Base-by-base conservation (phyloP, 2,329 filamentous ascomycete species). In the Samsoniella hepiali region DNA sequence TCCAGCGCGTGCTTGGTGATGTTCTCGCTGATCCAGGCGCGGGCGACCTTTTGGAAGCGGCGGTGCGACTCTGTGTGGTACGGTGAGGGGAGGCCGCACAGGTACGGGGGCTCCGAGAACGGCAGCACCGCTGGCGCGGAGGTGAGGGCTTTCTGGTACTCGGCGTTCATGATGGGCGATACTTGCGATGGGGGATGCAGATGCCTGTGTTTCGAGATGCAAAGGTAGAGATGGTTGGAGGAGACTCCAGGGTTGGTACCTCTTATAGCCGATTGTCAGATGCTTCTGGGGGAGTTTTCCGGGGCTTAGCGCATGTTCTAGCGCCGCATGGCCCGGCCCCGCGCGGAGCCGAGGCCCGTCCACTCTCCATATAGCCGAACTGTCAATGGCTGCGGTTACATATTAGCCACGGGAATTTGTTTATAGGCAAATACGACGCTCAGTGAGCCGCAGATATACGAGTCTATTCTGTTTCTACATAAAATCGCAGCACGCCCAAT, bases 81-180 rank as follows among this genome's bases (percentile, higher is more conserved):
- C n/a, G 89, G 85, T 0, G 87, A 89, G 0, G 89, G 89, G 3
- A 91, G 79, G 57, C 88, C 88, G 69, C 79, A 79, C 50, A 91
- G 81, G 76, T 87, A 91, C 1, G 88, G 83, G 1, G 89, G 89
- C 68, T 91, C 89, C 5, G 87, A 87, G 77, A 91, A 91, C 58
- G 89, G 89, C 40, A 63, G 40, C 40, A 63, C 55, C 5, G 62
- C 62, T n/a, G 60, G 60, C 6, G 60, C 55, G 60, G 60, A 63
- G 22, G 51, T 57, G 42, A 63, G 60, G 11, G 27, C 53, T 27
- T 63, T 63, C 17, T 63, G 60, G 34, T 63, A 63, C 29, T 63
- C 60, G 27, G 60, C 32, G 51, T 49, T 57, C 60, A 63, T 63
- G 53, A 51, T 56, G 60, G 60, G 53, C 32, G 9, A 38, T 57